Percentiles rank a stretch among this genome's conserved stretches.
Conservation (phyloP, 2,329 filamentous ascomycete genomes). For the Curvularia verruculosa region DNA sequence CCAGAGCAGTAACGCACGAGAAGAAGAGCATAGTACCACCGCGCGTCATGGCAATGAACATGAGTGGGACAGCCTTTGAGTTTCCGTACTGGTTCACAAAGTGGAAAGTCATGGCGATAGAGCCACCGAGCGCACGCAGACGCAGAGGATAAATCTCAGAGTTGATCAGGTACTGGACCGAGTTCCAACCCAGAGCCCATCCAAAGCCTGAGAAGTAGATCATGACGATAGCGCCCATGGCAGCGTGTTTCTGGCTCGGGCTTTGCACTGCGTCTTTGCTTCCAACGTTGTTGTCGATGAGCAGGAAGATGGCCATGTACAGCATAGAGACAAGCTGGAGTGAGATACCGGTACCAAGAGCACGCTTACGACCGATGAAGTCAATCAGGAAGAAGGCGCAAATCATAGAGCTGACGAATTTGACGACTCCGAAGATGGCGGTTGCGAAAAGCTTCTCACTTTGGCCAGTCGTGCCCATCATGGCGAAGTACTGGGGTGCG, state of each 20-base stretch:
- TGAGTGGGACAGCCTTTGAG: conserved; percentile 72
- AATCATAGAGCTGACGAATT: conserved; percentile 68
- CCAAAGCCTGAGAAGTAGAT: conserved; percentile 60
- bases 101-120: conserved; percentile 77
- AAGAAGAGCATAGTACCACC: conserved; percentile 82
- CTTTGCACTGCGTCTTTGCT: conserved; percentile 59
- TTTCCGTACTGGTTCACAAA: conserved; percentile 82
- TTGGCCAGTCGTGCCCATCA: conserved; percentile 72
- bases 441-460: conserved; percentile 75
- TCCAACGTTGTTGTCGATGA: conserved; percentile 64
- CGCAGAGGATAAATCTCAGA: conserved; percentile 78
- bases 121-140: conserved; percentile 72
- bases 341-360: conserved; percentile 56
- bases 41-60: conserved; percentile 67
- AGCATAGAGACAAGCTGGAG: conserved; percentile 60
- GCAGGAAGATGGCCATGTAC: conserved; percentile 61
- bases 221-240: conserved; percentile 70
- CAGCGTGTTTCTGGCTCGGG: conserved; percentile 59
- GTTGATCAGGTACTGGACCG: conserved; percentile 78
- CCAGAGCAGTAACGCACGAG: conserved; percentile 68
- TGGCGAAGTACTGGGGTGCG: conserved; percentile 72
- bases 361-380: conserved; percentile 73
- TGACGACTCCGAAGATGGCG: conserved; percentile 76
- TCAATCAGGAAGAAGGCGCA: conserved; percentile 83
- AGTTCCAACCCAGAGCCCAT: conserved; percentile 65